These are phyloP conservation scores for Cymbidium sinense DNA, from an alignment of 106 monocot genomes.

Conservation along the genomic window DNA sequence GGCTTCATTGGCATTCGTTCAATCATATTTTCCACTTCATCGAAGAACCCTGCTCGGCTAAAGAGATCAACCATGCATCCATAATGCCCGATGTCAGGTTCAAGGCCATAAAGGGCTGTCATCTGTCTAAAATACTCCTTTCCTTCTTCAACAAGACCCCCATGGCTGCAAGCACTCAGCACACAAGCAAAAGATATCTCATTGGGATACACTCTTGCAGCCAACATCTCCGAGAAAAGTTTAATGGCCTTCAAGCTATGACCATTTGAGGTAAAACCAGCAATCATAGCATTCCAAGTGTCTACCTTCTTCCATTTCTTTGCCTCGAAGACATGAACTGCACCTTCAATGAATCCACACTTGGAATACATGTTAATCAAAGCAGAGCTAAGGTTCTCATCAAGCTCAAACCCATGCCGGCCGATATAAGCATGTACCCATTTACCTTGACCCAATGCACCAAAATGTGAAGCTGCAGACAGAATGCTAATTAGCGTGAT, in stretches of 20 bases:
- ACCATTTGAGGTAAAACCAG: conserved; percentile 42
- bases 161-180: conserved; percentile 64
- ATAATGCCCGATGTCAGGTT: conserved; percentile 55
- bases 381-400: conserved; percentile 42
- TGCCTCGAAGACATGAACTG: conserved; percentile 21
- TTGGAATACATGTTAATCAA: conserved; percentile 74
- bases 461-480: conserved; percentile 29
- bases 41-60: conserved; percentile 42
- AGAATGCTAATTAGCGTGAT: conserved; percentile 37
- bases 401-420: conserved; percentile 25
- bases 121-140: conserved; percentile 31
- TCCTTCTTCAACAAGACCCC: conserved; percentile 43
- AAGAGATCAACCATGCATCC: conserved; percentile 72
- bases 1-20: conserved; percentile 49
- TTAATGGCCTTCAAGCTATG: conserved; percentile 21
- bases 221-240: conserved; percentile 35
- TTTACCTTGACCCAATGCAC: conserved; percentile 37
- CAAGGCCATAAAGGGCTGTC: conserved; percentile 27
- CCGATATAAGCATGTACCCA: conserved; percentile 49
- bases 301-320: conserved; percentile 20
- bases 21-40: conserved; percentile 42
- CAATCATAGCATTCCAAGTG: conserved; percentile 59
- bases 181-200: conserved; percentile 42
- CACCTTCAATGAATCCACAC: conserved; percentile 49
- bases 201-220: conserved; percentile 23